A percentile compares a stretch with the other conserved stretches of the same genome.
Conservation (phyloP, 176 grass and related monocot species). For the Echinochloa phyllopogon region DNA sequence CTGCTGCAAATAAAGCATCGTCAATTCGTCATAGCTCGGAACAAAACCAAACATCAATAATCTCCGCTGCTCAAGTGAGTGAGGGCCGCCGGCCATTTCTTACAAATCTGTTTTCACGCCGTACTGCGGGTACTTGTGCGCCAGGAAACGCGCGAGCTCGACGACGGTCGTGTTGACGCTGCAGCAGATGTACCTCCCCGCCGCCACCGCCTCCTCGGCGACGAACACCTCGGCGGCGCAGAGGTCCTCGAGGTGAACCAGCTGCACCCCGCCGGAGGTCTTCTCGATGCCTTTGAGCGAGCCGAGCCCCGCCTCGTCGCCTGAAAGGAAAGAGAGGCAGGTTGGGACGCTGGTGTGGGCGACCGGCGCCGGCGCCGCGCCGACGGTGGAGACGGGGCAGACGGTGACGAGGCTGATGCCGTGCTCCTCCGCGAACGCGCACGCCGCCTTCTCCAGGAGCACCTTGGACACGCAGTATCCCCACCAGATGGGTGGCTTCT, state of each 20-base stretch:
- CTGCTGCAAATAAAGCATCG: no score
- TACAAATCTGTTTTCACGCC: conserved; percentile 38
- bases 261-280: neutral
- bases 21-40: no score
- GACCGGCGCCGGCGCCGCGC: conserved; percentile 25
- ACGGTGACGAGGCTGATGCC: conserved; percentile 50
- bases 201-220: conserved; percentile 49
- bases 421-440: conserved; percentile 38
- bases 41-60: no score
- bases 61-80: no score
- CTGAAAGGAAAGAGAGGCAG: conserved; percentile 50
- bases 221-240: conserved; percentile 75
- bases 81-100: no score
- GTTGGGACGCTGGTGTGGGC: conserved; percentile 30
- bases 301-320: conserved; percentile 37
- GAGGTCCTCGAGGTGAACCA: conserved; percentile 65
- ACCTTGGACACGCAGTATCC: conserved; percentile 50
- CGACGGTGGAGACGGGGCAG: conserved; percentile 36
- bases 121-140: conserved; percentile 59
- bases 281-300: conserved; percentile 33
- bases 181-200: conserved; percentile 69
- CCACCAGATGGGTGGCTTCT: conserved; percentile 45
- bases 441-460: conserved; percentile 48
- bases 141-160: conserved; percentile 50
- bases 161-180: conserved; percentile 50